These are phyloP conservation scores for Somion occarium DNA, from an alignment of 1,284 basidiomycete species.

Conservation along the genomic window DNA sequence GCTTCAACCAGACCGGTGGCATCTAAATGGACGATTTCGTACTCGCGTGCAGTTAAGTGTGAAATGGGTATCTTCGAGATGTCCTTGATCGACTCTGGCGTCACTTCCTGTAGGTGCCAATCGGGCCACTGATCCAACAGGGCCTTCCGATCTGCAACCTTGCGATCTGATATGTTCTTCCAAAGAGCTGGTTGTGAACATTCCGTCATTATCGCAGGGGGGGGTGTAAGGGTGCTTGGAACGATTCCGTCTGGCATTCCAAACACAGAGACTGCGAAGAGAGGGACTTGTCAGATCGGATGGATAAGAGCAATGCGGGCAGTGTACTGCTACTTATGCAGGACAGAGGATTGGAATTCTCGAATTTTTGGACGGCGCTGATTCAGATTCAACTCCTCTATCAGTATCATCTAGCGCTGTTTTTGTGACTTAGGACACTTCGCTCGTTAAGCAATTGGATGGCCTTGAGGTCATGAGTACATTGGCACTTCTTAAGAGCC, in stretches of 20 bases:
- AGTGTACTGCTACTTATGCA: no score
- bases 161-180: slow-evolving; percentile 21
- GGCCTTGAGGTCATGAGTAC: no score
- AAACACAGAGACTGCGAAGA: neutral
- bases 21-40: slow-evolving; percentile 30
- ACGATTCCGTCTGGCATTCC: neutral
- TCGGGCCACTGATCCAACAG: slow-evolving; percentile 25
- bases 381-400: no score
- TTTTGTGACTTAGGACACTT: no score
- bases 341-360: no score
- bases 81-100: slow-evolving; percentile 21
- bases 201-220: neutral
- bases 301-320: no score
- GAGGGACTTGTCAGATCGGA: neutral
- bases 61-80: slow-evolving; percentile 26
- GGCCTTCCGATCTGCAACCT: slow-evolving; percentile 27
- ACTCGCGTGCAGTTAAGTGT: slow-evolving; percentile 27
- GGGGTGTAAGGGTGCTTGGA: no score
- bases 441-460: no score
- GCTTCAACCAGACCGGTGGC: slow-evolving; percentile 29
- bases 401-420: no score
- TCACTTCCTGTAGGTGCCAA: slow-evolving; percentile 25
- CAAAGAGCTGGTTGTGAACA: slow-evolving; percentile 9
- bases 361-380: no score
- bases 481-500: no score